A percentile compares a stretch with the other conserved stretches of the same genome.
Evolutionary conservation across 163 green algal species (phyloP).

Genomic region (Scenedesmus sp.): DNA sequence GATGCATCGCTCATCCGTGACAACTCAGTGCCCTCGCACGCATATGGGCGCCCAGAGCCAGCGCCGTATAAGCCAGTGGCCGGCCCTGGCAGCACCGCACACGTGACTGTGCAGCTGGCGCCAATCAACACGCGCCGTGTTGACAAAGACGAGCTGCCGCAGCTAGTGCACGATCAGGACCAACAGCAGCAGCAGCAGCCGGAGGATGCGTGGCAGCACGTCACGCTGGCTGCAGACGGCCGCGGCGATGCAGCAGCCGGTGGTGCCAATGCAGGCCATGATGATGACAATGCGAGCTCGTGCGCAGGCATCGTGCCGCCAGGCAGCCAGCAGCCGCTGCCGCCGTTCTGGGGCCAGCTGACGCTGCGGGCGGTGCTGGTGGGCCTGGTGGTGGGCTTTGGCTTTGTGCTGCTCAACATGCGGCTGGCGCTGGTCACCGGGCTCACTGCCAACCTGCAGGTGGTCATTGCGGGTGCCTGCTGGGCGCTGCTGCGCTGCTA

Average conservation of each 20-base stretch:
- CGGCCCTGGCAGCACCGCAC: neutral
- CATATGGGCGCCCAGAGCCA: neutral
- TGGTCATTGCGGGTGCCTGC: conserved; percentile 30
- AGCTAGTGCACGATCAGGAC: neutral
- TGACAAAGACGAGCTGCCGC: neutral
- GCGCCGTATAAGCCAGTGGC: neutral
- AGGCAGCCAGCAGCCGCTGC: conserved; percentile 39
- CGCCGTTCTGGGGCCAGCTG: conserved; percentile 32
- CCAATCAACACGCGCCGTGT: neutral
- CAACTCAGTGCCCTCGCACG: neutral
- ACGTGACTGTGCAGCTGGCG: conserved; percentile 35
- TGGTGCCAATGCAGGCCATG: neutral
- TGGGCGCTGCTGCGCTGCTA: conserved; percentile 41
- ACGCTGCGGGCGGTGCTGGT: conserved; percentile 24
- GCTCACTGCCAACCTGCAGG: conserved; percentile 28
- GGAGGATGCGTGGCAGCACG: conserved; percentile 17
- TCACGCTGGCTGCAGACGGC: neutral
- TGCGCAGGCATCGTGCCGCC: conserved; percentile 40
- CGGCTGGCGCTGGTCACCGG: conserved; percentile 38
- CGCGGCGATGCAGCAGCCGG: neutral
- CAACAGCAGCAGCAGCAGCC: neutral
- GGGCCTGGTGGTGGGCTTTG: conserved; percentile 39
- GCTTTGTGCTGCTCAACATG: conserved; percentile 33
- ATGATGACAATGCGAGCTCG: neutral
- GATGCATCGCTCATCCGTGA: neutral